Evolutionary conservation across 441 rosid species (phyloP).

Genomic region (Brassica hybrid): DNA sequence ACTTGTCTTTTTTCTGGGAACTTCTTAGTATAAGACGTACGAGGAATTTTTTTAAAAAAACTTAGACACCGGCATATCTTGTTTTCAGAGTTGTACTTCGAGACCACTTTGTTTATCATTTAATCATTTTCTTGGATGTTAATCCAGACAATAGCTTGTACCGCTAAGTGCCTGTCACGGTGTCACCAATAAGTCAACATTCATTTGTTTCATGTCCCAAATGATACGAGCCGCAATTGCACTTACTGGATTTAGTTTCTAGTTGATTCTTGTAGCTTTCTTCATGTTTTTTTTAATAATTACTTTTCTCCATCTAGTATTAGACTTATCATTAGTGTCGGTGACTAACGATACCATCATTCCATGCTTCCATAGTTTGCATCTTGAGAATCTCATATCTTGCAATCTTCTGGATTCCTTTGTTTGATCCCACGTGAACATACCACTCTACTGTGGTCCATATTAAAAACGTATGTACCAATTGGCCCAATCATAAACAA

Average conservation of each 20-base stretch:
- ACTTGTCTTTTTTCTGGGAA: background rate
- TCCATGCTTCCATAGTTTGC: background rate
- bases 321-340: background rate
- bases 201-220: background rate
- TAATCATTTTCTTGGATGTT: background rate
- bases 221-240: background rate
- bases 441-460: slow-evolving; percentile 9
- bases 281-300: background rate
- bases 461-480: slow-evolving; percentile 12
- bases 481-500: slow-evolving; percentile 14
- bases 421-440: background rate
- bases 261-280: background rate
- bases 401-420: slow-evolving; percentile 2
- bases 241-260: background rate
- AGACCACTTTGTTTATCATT: background rate
- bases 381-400: slow-evolving; percentile 24
- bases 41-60: background rate
- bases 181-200: background rate
- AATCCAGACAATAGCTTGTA: background rate
- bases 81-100: slow-evolving; percentile 8
- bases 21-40: background rate
- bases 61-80: background rate
- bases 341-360: background rate
- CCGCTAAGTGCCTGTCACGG: background rate
- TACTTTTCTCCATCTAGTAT: background rate